Evolutionary conservation across 176 grass and related monocot genomes (phyloP).

Genomic region (Dendrocalamus sinicus): DNA sequence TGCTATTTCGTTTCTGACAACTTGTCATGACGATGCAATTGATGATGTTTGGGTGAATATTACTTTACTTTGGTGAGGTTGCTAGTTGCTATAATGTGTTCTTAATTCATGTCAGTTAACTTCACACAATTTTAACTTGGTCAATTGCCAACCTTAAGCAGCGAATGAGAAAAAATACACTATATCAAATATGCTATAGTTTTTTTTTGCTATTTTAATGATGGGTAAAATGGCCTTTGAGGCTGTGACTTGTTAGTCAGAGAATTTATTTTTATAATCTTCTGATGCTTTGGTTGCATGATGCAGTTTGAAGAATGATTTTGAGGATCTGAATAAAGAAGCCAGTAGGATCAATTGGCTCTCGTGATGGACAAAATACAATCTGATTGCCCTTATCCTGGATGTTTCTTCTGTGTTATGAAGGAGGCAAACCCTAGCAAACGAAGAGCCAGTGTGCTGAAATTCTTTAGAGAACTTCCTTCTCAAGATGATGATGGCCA

Average conservation of each 20-base stretch:
- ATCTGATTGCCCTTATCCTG: conserved; percentile 92
- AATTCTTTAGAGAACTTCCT: conserved; percentile 97
- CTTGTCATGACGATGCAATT: neutral
- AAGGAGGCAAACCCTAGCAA: conserved; percentile 96
- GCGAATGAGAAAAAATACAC: neutral
- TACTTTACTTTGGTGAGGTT: conserved; percentile 9
- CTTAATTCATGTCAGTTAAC: neutral
- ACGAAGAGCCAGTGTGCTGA: conserved; percentile 78
- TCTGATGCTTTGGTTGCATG: conserved; percentile 18
- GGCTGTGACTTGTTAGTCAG: neutral
- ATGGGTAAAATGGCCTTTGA: neutral
- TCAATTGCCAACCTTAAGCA: neutral
- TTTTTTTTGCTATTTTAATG: neutral
- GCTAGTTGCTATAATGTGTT: conserved; percentile 11
- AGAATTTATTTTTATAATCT: neutral
- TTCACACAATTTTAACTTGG: neutral
- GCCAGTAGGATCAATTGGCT: neutral
- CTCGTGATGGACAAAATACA: conserved; percentile 72
- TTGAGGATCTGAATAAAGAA: conserved; percentile 42
- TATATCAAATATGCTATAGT: neutral
- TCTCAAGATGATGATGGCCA: conserved; percentile 93
- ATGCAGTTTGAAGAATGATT: conserved; percentile 48
- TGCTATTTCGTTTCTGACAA: neutral
- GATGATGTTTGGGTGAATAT: neutral
- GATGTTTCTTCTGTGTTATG: conserved; percentile 99